Evolutionary conservation across 2,329 filamentous ascomycete species (phyloP), one percentile per base, ranked within the genome.

Genomic region (Endoconidiophora laricicola): DNA sequence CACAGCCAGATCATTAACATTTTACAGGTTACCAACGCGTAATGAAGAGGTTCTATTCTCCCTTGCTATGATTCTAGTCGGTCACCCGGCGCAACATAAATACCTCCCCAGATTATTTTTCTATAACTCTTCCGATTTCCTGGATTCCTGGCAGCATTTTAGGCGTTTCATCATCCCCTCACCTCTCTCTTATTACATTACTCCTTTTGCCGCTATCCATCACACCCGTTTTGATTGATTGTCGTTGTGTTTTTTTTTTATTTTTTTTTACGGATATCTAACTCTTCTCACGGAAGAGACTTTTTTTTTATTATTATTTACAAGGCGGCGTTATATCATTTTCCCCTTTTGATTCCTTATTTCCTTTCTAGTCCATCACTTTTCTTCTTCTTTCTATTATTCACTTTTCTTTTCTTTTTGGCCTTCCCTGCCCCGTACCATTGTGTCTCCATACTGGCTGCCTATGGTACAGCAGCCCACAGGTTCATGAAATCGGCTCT

Each of bases 1-100:
- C 3, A n/a, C 14, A 33, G 18, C 18, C 33, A 29, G 18, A 20
- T 41, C 45, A 42, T 56, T 62, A 56, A 59, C 55, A 38, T 3
- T 16, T 3, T 38, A 5, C 48, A 76, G 73, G 74, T 77, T 54
- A 77, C 73, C 64, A 77, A 78, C 59, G 74, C 73, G 64, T 78
- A 65, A 76, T 53, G 46, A 47, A 42, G 26, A 49, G 50, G 14
- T 38, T 47, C 22, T 36, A 22, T 29, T 41, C 18, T n/a, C 24
- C 42, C 33, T 46, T 49, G 26, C 45, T 42, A 52, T 26, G 47
- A 49, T 49, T 52, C 42, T 43, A 37, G 46, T 46, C 50, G 43
- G 42, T 46, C 29, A 46, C 22, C 42, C 43, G 50, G 43, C 46
- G 44, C 33, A 42, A 48, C 16, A 46, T 23, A 16, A 33, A 46